Percentiles rank a stretch among this genome's conserved stretches.
Evolutionary conservation across 1,284 basidiomycete genomes (phyloP).

Genomic region (Rhodotorula sp.): DNA sequence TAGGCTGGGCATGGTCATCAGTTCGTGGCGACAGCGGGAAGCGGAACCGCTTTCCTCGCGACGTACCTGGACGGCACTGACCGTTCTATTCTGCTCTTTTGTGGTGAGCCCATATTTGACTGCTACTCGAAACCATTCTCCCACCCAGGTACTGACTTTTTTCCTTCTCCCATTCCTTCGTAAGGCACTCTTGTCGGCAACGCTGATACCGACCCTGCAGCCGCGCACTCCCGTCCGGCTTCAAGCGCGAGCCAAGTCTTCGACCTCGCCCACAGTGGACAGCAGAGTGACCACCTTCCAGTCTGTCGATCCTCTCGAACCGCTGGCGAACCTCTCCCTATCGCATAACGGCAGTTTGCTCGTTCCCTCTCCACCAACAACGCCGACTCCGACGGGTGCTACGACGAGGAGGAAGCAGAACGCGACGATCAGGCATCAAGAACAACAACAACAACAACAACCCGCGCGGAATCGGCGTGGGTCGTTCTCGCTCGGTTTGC

Average conservation of each 20-base stretch:
- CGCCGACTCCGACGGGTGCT: not conserved
- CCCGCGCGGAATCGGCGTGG: not conserved
- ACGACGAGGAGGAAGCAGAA: too few relatives aligned
- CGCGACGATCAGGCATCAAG: too few relatives aligned
- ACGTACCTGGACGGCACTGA: not conserved
- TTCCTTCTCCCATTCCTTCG: too few relatives aligned
- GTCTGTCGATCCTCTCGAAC: constrained; percentile 40
- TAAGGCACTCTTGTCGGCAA: not conserved
- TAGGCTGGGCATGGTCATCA: not conserved
- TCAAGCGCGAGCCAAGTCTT: not conserved
- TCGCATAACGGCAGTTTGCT: constrained; percentile 2
- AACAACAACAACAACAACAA: too few relatives aligned
- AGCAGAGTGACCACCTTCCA: not conserved
- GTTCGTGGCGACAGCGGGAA: not conserved
- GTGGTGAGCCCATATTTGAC: too few relatives aligned
- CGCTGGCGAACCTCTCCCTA: constrained; percentile 17
- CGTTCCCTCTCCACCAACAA: not conserved
- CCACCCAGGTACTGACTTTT: not conserved
- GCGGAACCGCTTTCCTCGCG: too few relatives aligned
- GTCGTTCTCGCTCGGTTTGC: not conserved
- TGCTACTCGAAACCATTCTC: too few relatives aligned
- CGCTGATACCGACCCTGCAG: not conserved
- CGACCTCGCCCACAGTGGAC: not conserved
- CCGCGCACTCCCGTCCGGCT: constrained; percentile 11
- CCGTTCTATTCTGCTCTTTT: too few relatives aligned